phyloP scores from a whole-genome alignment of 1,284 basidiomycete genomes.

The Malassezia yamatoensis region DNA sequence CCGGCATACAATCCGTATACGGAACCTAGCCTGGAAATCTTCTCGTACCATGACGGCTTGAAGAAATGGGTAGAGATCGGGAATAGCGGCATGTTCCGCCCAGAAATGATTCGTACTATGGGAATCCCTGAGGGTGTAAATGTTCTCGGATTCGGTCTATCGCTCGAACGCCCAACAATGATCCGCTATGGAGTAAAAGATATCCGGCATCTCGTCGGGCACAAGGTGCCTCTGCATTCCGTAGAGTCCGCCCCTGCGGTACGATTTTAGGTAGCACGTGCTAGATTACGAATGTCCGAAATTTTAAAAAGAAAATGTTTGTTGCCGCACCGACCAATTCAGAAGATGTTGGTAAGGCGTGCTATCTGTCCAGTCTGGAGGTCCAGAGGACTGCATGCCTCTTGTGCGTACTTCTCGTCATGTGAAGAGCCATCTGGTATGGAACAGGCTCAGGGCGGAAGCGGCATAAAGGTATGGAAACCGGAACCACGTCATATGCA shows the following conservation, averaged over 20 bases:
- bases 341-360: no score
- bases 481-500: conserved; percentile 5
- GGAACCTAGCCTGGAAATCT: conserved; percentile 96
- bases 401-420: no score
- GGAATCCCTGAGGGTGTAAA: conserved; percentile 93
- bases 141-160: conserved; percentile 93
- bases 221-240: conserved; percentile 65
- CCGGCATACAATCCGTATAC: conserved; percentile 70
- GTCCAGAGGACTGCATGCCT: no score
- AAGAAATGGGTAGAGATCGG: conserved; percentile 86
- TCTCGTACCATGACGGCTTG: conserved; percentile 90
- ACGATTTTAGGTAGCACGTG: conserved; percentile 24
- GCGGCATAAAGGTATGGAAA: background rate
- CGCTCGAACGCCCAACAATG: conserved; percentile 96
- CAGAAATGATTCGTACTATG: conserved; percentile 95
- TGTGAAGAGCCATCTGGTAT: no score
- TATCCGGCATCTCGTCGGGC: conserved; percentile 90
- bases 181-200: conserved; percentile 78
- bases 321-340: no score
- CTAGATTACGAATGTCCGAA: no score
- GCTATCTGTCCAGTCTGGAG: no score
- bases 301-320: no score
- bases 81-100: conserved; percentile 94
- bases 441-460: no score
- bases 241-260: conserved; percentile 45